These are phyloP conservation scores for Lavandula angustifolia DNA, from an alignment of 257 asterid genomes.

Conservation along the genomic window DNA sequence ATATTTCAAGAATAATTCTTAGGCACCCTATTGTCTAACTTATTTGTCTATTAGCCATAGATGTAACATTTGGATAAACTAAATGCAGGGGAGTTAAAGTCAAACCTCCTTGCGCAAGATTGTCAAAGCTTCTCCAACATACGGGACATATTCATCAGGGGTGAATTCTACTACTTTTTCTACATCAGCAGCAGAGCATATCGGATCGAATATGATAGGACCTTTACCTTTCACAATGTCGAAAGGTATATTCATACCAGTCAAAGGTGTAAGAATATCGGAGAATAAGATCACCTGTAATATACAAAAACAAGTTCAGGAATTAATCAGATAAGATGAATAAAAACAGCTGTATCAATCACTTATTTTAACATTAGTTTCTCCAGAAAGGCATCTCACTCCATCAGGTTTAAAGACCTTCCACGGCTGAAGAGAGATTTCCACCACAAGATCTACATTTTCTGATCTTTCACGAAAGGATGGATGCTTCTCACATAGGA, in stretches of 20 bases:
- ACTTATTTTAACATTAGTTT: slow-evolving; percentile 10
- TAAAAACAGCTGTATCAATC: background rate
- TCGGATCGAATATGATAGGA: slow-evolving; percentile 89
- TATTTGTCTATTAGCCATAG: background rate
- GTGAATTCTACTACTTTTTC: slow-evolving; percentile 81
- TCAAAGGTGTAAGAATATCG: slow-evolving; percentile 94
- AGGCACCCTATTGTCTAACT: background rate
- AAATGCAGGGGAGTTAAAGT: slow-evolving; percentile 4
- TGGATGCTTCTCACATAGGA: slow-evolving; percentile 89
- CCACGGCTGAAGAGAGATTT: slow-evolving; percentile 98
- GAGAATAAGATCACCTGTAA: slow-evolving; percentile 96
- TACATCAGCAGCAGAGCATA: slow-evolving; percentile 62
- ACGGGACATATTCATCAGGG: slow-evolving; percentile 92
- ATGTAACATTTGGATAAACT: background rate
- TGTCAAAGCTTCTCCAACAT: slow-evolving; percentile 92
- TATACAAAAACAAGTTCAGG: slow-evolving; percentile 14
- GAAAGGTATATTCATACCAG: slow-evolving; percentile 98
- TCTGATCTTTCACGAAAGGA: slow-evolving; percentile 97
- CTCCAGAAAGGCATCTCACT: slow-evolving; percentile 46
- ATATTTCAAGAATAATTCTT: background rate
- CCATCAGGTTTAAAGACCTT: slow-evolving; percentile 94
- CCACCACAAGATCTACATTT: slow-evolving; percentile 98
- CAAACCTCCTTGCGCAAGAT: slow-evolving; percentile 90
- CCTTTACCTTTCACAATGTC: slow-evolving; percentile 97
- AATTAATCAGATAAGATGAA: slow-evolving; percentile 16